phyloP scores from a whole-genome alignment of 192 early-diverging fungal genomes.

The Ambispora gerdemannii region DNA sequence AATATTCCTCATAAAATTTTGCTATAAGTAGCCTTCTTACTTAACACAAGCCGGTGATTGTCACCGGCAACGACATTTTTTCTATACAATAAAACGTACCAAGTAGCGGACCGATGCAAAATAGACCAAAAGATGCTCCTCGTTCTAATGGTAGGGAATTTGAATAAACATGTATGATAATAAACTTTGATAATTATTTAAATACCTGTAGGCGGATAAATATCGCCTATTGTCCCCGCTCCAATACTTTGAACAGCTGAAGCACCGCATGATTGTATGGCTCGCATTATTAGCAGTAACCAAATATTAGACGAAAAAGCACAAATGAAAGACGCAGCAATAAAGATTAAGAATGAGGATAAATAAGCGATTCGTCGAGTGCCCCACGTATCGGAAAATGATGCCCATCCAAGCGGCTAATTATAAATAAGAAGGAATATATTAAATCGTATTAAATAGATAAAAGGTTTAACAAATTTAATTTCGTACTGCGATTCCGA shows the following conservation, averaged over 20 bases:
- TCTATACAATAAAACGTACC: conserved; percentile 20
- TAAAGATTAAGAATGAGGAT: conserved; percentile 37
- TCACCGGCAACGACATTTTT: no score
- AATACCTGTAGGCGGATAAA: conserved; percentile 27
- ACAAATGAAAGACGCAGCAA: conserved; percentile 35
- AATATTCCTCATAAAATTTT: no score
- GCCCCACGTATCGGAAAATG: conserved; percentile 36
- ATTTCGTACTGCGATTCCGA: not conserved
- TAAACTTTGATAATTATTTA: not conserved
- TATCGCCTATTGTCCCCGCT: conserved; percentile 38
- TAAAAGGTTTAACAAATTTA: not conserved
- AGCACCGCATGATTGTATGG: conserved; percentile 39
- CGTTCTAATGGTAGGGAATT: conserved; percentile 31
- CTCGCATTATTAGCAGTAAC: conserved; percentile 41
- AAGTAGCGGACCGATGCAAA: conserved; percentile 36
- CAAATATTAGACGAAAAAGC: conserved; percentile 37
- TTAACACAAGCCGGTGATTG: no score
- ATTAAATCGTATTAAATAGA: conserved; percentile 1
- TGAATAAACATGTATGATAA: not conserved
- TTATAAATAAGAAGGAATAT: conserved; percentile 26
- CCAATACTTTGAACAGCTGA: conserved; percentile 37
- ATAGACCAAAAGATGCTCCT: conserved; percentile 37
- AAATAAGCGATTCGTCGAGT: conserved; percentile 39
- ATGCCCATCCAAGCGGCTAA: conserved; percentile 40
- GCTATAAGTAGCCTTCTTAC: no score